phyloP scores from a whole-genome alignment of 257 asterid species.

The Galeopsis tetrahit region DNA sequence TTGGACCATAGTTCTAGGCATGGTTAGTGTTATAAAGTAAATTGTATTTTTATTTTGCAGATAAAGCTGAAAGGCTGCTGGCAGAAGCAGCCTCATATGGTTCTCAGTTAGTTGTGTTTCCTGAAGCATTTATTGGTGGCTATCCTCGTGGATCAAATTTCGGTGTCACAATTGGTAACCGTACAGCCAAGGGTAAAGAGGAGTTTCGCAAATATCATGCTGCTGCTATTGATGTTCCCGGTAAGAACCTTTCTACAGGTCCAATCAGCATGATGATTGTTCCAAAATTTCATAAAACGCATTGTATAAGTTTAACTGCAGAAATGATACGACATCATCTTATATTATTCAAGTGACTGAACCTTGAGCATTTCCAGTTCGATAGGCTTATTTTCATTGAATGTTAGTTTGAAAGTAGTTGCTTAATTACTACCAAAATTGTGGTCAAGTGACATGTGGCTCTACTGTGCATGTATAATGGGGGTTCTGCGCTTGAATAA shows the following conservation, averaged over 20 bases:
- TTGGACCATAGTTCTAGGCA: not conserved
- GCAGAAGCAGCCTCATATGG: conserved; percentile 96
- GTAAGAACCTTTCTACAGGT: conserved; percentile 43
- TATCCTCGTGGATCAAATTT: conserved; percentile 94
- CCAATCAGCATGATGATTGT: conserved; percentile 14
- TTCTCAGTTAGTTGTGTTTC: conserved; percentile 90
- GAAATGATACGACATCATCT: not conserved
- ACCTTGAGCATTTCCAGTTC: not conserved
- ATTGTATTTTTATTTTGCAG: conserved; percentile 38
- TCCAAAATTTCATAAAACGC: not conserved
- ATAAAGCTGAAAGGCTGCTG: conserved; percentile 91
- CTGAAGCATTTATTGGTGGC: conserved; percentile 98
- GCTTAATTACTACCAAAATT: not conserved
- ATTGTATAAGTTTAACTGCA: not conserved
- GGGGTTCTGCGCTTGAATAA: no score
- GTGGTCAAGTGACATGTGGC: not conserved
- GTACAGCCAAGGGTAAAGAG: conserved; percentile 89
- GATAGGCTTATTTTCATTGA: not conserved
- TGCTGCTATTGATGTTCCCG: conserved; percentile 95
- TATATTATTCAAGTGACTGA: not conserved
- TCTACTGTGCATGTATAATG: not conserved
- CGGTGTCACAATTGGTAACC: conserved; percentile 88
- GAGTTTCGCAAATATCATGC: conserved; percentile 89
- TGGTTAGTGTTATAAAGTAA: not conserved
- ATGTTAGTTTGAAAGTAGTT: conserved; percentile 6